phyloP scores from a whole-genome alignment of 2,329 filamentous ascomycete genomes.

The Ceratocystis colombiana region DNA sequence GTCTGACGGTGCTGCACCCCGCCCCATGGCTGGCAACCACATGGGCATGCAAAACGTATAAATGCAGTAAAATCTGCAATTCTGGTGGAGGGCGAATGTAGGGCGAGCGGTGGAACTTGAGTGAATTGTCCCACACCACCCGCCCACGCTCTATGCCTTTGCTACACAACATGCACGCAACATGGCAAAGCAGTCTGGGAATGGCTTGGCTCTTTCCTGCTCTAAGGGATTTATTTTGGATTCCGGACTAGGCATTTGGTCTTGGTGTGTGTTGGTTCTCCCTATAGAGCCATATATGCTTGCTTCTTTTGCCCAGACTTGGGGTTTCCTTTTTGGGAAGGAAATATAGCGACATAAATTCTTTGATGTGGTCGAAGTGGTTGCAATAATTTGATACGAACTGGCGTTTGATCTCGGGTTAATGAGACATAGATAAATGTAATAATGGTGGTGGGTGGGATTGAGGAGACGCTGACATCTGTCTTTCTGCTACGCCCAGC shows the following conservation, averaged over 20 bases:
- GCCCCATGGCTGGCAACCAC: slow-evolving; percentile 12
- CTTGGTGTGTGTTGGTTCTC: neutral
- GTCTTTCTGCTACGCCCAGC: neutral
- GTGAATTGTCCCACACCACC: neutral
- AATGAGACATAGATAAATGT: neutral
- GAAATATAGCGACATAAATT: neutral
- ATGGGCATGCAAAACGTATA: slow-evolving; percentile 21
- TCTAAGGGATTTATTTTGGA: no score
- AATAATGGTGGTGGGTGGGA: neutral
- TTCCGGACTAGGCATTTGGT: neutral
- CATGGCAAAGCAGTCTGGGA: neutral
- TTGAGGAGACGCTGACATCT: neutral
- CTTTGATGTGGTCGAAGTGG: neutral
- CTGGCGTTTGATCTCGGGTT: neutral
- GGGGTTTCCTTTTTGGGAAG: neutral
- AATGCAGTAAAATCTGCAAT: neutral
- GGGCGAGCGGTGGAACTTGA: neutral
- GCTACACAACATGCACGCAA: neutral
- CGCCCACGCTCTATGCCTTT: neutral
- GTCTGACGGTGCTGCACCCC: slow-evolving; percentile 21
- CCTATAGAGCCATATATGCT: neutral
- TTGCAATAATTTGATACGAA: neutral
- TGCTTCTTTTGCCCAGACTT: neutral
- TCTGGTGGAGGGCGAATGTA: neutral
- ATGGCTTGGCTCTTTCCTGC: neutral